Conservation (phyloP, 768 basidiomycete genomes). For the Panellus pusillus region DNA sequence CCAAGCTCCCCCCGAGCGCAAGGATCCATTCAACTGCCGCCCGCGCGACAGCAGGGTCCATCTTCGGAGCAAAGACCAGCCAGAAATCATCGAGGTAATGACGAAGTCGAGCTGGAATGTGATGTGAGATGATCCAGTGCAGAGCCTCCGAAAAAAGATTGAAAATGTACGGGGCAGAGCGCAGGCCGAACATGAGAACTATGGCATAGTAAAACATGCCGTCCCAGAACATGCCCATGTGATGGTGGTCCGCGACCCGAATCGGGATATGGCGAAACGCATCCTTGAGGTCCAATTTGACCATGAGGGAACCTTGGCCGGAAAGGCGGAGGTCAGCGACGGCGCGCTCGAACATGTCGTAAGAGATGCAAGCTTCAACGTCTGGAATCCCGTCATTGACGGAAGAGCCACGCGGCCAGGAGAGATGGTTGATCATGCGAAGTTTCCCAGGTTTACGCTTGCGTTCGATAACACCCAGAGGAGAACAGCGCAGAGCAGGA, state of each 20-base stretch:
- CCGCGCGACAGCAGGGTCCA: background rate
- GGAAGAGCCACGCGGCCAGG: slow-evolving; percentile 25
- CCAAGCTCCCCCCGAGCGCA: slow-evolving; percentile 28
- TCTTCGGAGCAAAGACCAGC: slow-evolving; percentile 18
- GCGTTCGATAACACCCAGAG: slow-evolving; percentile 23
- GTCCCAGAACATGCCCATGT: slow-evolving; percentile 33
- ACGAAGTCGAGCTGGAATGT: slow-evolving; percentile 29
- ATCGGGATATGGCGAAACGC: slow-evolving; percentile 39
- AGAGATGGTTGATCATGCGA: no score
- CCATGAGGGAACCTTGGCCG: slow-evolving; percentile 29
- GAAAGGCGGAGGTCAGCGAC: slow-evolving; percentile 23
- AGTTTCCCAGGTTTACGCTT: slow-evolving; percentile 27
- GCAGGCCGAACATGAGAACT: no score
- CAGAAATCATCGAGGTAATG: slow-evolving; percentile 40
- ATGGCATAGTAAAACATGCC: slow-evolving; percentile 27
- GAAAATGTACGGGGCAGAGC: slow-evolving; percentile 29
- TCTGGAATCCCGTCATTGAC: slow-evolving; percentile 33
- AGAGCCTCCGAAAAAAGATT: background rate
- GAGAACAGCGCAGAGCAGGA: slow-evolving; percentile 22
- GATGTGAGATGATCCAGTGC: slow-evolving; percentile 35
- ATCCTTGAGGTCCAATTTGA: no score
- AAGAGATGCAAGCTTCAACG: slow-evolving; percentile 26
- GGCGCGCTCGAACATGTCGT: slow-evolving; percentile 27
- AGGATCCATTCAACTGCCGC: slow-evolving; percentile 30
- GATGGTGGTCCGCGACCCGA: slow-evolving; percentile 28